Conservation (phyloP, 179 eudicot genomes). For the Beta macrorhiza region DNA sequence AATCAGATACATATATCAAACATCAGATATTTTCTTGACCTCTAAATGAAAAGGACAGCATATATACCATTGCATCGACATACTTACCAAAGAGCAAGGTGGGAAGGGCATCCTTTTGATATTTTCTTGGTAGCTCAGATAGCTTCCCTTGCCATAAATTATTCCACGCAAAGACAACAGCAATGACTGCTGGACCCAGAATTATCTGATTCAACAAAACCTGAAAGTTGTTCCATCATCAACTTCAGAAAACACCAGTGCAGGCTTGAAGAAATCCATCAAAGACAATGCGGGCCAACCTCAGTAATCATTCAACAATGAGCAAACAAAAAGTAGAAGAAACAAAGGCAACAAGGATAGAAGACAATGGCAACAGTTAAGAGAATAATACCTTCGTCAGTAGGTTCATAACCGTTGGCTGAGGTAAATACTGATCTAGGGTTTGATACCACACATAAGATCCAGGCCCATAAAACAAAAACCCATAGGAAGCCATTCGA, state of each 20-base stretch:
- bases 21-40: not conserved
- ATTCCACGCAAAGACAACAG: slow-evolving; percentile 95
- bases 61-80: not conserved
- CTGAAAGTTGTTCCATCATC: slow-evolving; percentile 37
- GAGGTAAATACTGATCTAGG: slow-evolving; percentile 73
- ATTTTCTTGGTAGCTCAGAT: slow-evolving; percentile 82
- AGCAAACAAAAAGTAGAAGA: not conserved
- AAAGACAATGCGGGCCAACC: not conserved
- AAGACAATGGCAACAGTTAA: slow-evolving; percentile 10
- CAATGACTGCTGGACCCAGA: slow-evolving; percentile 89
- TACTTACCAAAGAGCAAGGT: slow-evolving; percentile 61
- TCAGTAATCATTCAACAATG: slow-evolving; percentile 3
- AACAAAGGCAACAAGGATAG: slow-evolving; percentile 7
- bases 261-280: not conserved
- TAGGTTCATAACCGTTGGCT: slow-evolving; percentile 64
- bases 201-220: slow-evolving; percentile 81
- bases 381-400: slow-evolving; percentile 54
- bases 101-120: slow-evolving; percentile 78
- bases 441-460: slow-evolving; percentile 89
- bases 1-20: slow-evolving; percentile 4
- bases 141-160: slow-evolving; percentile 81
- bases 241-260: slow-evolving; percentile 4
- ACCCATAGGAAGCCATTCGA: slow-evolving; percentile 91
- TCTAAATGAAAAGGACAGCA: not conserved
- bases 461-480: slow-evolving; percentile 87